Conservation (phyloP, 2,329 filamentous ascomycete species). For the Colletotrichum sidae region DNA sequence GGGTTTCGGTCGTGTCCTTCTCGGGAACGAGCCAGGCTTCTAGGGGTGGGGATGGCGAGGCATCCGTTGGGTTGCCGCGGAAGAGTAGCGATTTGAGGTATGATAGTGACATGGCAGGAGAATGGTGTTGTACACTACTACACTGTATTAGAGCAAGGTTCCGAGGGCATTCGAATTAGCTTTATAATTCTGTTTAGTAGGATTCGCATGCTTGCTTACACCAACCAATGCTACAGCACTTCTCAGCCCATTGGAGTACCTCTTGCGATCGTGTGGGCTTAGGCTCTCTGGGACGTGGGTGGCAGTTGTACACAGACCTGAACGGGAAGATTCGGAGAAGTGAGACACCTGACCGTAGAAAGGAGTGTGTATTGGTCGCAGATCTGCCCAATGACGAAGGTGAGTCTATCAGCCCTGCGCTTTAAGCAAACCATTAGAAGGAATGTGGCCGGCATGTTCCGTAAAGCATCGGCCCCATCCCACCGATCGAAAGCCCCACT, state of each 20-base stretch:
- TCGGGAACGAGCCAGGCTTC: conserved; percentile 28
- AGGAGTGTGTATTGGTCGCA: neutral
- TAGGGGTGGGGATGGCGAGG: neutral
- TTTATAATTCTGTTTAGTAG: too few relatives aligned
- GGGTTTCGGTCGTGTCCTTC: conserved; percentile 39
- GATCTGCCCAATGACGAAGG: too few relatives aligned
- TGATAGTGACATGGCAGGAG: conserved; percentile 9
- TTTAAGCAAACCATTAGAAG: too few relatives aligned
- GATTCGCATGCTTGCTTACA: too few relatives aligned
- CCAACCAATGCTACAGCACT: too few relatives aligned
- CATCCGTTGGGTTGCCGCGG: neutral
- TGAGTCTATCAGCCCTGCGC: too few relatives aligned
- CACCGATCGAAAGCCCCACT: too few relatives aligned
- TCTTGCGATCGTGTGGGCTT: neutral
- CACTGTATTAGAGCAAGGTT: too few relatives aligned
- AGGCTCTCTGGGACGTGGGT: neutral
- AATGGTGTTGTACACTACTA: too few relatives aligned
- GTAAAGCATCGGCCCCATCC: too few relatives aligned
- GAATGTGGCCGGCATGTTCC: too few relatives aligned
- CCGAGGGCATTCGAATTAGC: neutral
- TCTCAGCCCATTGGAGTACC: neutral
- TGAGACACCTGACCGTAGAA: neutral
- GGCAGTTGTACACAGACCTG: neutral
- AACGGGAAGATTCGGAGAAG: conserved; percentile 10
- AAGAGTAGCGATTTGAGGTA: conserved; percentile 22